Evolutionary conservation across 768 basidiomycete species (phyloP).

Genomic region (Lactarius sanguifluus): DNA sequence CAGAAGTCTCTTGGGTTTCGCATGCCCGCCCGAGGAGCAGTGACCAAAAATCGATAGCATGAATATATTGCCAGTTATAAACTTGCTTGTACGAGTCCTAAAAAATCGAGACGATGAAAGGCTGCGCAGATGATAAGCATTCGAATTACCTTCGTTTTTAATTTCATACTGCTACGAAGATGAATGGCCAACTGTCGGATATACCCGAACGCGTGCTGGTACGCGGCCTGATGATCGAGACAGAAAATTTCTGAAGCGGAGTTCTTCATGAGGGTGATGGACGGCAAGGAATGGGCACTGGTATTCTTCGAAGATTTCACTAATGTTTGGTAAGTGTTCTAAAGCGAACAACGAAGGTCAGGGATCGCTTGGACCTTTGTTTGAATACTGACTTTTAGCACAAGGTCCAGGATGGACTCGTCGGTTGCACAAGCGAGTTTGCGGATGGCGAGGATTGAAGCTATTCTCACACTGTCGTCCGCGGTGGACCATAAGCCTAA

Average conservation of each 20-base stretch:
- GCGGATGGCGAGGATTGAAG: constrained; percentile 82
- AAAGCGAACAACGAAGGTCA: constrained; percentile 8
- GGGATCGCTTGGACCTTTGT: constrained; percentile 4
- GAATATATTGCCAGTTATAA: constrained; percentile 98
- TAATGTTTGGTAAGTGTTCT: constrained; percentile 89
- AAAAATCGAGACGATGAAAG: neutral
- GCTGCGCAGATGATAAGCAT: neutral
- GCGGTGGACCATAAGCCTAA: constrained; percentile 82
- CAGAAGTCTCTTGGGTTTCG: constrained; percentile 53
- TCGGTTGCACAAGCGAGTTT: constrained; percentile 77
- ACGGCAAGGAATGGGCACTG: constrained; percentile 81
- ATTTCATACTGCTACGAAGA: constrained; percentile 87
- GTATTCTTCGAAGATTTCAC: constrained; percentile 84
- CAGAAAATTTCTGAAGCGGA: constrained; percentile 92
- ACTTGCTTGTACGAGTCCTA: constrained; percentile 92
- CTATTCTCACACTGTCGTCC: constrained; percentile 77
- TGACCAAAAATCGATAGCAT: constrained; percentile 95
- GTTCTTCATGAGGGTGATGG: constrained; percentile 97
- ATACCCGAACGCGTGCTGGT: constrained; percentile 95
- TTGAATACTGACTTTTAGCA: constrained; percentile 66
- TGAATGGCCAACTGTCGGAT: constrained; percentile 94
- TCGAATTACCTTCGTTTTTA: constrained; percentile 68
- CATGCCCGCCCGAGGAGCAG: constrained; percentile 84
- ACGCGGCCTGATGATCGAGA: constrained; percentile 67
- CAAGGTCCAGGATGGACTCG: constrained; percentile 76